Conservation (phyloP, 345 rosid species). For the Rhizophora mangle region DNA sequence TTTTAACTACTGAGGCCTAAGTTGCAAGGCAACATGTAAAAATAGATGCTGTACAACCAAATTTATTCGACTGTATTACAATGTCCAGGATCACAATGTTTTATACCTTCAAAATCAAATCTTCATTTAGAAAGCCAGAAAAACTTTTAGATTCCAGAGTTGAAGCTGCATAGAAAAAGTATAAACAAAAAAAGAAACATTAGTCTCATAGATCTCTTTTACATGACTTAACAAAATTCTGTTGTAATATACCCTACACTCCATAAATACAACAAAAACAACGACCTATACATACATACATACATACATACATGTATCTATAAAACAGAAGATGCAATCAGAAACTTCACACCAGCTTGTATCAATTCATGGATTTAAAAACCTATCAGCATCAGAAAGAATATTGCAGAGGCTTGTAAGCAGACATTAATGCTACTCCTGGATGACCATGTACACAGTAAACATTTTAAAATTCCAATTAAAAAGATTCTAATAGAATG, state of each 20-base stretch:
- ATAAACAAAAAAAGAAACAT: background rate
- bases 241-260: too few species aligned
- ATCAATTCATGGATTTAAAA: too few species aligned
- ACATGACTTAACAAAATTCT: too few species aligned
- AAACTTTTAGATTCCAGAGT: conserved; percentile 48
- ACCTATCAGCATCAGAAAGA: too few species aligned
- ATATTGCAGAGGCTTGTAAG: too few species aligned
- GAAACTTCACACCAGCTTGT: too few species aligned
- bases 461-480: too few species aligned
- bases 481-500: too few species aligned
- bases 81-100: background rate
- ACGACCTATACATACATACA: background rate
- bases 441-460: too few species aligned
- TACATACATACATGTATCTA: too few species aligned
- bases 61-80: conserved; percentile 2
- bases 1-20: background rate
- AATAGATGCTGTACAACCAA: background rate
- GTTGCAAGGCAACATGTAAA: background rate
- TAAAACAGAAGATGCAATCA: too few species aligned
- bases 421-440: too few species aligned
- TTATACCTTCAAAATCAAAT: conserved; percentile 59
- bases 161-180: conserved; percentile 41
- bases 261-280: background rate
- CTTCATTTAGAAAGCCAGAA: conserved; percentile 50
- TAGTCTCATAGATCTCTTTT: background rate